These are phyloP conservation scores for Ceratocystis huliohia DNA, from an alignment of 2,329 filamentous ascomycete genomes.

Conservation along the genomic window DNA sequence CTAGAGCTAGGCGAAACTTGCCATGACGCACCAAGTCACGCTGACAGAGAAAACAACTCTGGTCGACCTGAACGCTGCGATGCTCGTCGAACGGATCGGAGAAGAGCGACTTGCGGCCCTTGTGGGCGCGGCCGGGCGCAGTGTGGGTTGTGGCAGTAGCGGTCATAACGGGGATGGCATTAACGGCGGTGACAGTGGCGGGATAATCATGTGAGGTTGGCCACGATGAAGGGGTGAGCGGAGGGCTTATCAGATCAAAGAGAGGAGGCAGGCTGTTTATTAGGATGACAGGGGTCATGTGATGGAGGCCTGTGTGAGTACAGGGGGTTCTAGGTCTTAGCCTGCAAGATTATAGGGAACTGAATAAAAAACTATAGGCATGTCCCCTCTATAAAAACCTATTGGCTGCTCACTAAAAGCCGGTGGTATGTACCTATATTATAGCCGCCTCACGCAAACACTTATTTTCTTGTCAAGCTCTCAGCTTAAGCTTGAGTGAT, in stretches of 20 bases:
- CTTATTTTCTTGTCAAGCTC: not conserved
- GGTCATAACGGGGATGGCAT: not conserved
- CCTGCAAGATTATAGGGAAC: too few relatives aligned
- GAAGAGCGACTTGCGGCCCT: conserved; percentile 13
- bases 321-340: not conserved
- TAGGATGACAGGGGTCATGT: not conserved
- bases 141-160: not conserved
- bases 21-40: conserved; percentile 14
- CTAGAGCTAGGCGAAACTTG: conserved; percentile 16
- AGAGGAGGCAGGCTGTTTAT: not conserved
- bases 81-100: conserved; percentile 19
- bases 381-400: too few relatives aligned
- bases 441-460: too few relatives aligned
- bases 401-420: too few relatives aligned
- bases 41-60: conserved; percentile 19
- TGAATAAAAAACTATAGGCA: too few relatives aligned
- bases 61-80: conserved; percentile 19
- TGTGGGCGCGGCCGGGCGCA: conserved; percentile 7
- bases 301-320: not conserved
- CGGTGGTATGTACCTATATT: too few relatives aligned
- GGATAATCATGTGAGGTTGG: not conserved
- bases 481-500: not conserved
- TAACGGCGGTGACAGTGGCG: not conserved
- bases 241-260: conserved; percentile 11
- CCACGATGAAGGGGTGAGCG: not conserved